These are phyloP conservation scores for Alternaria triticimaculans DNA, from an alignment of 2,329 filamentous ascomycete genomes.

Conservation along the genomic window DNA sequence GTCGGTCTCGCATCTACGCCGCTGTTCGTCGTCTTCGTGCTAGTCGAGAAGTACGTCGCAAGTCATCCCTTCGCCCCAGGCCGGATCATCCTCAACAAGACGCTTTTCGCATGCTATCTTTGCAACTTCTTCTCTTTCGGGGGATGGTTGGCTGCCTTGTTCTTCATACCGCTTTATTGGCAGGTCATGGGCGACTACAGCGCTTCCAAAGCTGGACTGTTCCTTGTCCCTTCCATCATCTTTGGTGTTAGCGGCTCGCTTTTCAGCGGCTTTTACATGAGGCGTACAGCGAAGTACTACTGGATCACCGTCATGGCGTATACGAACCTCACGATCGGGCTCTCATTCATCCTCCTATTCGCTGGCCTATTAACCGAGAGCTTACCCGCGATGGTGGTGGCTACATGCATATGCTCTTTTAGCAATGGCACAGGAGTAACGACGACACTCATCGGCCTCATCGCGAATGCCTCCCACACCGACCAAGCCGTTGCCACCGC, in stretches of 20 bases:
- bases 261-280: slow-evolving; percentile 70
- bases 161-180: slow-evolving; percentile 80
- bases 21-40: slow-evolving; percentile 70
- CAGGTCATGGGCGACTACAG: slow-evolving; percentile 72
- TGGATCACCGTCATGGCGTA: slow-evolving; percentile 69
- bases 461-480: slow-evolving; percentile 70
- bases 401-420: slow-evolving; percentile 62
- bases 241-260: slow-evolving; percentile 69
- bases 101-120: slow-evolving; percentile 70
- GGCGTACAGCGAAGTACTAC: slow-evolving; percentile 74
- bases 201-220: slow-evolving; percentile 68
- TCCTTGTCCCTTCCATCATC: slow-evolving; percentile 71
- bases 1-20: slow-evolving; percentile 63
- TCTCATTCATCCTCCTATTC: slow-evolving; percentile 64
- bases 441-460: slow-evolving; percentile 72
- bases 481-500: slow-evolving; percentile 80
- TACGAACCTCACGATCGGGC: slow-evolving; percentile 59
- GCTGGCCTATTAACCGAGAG: slow-evolving; percentile 61
- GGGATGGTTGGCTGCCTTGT: slow-evolving; percentile 66
- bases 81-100: slow-evolving; percentile 72
- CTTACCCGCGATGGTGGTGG: slow-evolving; percentile 61
- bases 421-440: slow-evolving; percentile 69
- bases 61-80: slow-evolving; percentile 76
- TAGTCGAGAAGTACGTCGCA: slow-evolving; percentile 72
- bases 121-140: slow-evolving; percentile 76